Evolutionary conservation across 441 rosid genomes (phyloP), one percentile per base, ranked within the genome.

Genomic region (Populus tomentosa): DNA sequence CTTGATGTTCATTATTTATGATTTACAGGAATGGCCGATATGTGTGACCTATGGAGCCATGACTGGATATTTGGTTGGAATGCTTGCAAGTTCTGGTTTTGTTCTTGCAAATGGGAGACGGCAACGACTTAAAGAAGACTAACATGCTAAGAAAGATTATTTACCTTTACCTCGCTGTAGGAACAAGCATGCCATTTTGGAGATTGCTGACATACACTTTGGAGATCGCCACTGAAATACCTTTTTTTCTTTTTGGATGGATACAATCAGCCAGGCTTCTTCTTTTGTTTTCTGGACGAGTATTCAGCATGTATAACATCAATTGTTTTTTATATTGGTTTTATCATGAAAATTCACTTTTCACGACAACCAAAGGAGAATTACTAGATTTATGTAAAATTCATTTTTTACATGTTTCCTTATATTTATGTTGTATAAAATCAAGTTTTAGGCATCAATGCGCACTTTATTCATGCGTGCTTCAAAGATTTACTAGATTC

Each of bases 41-140:
- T 90, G 93, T 84, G 97, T 95, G 77, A 87, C 90, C 46, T 95
- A 87, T 40, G 97, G 99, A 75, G 90, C 91, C 69, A 76, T 91
- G 66, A 81, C 64, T 35, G 97, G 99, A 42, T 87, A 90, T 73
- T 26, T 89, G 61, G 79, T 83, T 33, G 93, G 88, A 59, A 81
- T 86, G 85, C 72, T 86, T 5, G 88, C 80, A 66, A 89, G 92
- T 64, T 70, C 87, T 40, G 80, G 81, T 67, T 74, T 92, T 77
- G 82, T 86, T 61, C 10, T 85, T 36, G 53, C 70, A 20, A 33
- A 20, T 28, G 67, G 59, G 28, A 62, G 85, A 73, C 81, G 35
- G 23, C 78, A 75, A 46, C 84, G 73, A 76, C 73, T 67, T 10
- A 89, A 89, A 80, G 77, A 75, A 46, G 88, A 88, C 26, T 91